These are phyloP conservation scores for Urochloa ruziziensis DNA, from an alignment of 176 grass and related monocot genomes.

Conservation along the genomic window DNA sequence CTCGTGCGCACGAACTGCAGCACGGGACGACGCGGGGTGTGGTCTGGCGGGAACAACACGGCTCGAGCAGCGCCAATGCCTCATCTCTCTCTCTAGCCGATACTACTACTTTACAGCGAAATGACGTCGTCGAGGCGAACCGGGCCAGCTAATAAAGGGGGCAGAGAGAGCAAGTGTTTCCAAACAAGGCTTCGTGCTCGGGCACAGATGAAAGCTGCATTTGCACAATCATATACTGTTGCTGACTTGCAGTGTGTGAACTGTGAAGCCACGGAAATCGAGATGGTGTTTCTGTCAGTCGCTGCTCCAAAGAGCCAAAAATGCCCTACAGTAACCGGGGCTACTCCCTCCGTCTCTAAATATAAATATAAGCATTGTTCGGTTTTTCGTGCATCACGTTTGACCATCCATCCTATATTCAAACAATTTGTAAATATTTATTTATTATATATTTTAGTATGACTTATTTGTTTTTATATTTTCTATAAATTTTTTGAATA, in stretches of 20 bases:
- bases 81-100: background rate
- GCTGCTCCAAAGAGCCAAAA: background rate
- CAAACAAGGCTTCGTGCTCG: background rate
- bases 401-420: no score
- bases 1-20: no score
- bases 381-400: no score
- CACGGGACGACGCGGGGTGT: background rate
- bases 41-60: constrained; percentile 23
- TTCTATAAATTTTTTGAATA: no score
- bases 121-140: background rate
- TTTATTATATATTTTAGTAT: no score
- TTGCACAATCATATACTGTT: constrained; percentile 13
- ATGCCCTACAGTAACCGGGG: background rate
- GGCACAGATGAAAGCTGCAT: background rate
- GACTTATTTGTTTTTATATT: no score
- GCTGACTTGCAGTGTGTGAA: background rate
- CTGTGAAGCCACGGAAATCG: background rate
- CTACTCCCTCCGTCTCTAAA: no score
- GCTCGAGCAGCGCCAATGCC: constrained; percentile 28
- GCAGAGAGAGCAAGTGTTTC: background rate
- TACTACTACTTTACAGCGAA: background rate
- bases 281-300: background rate
- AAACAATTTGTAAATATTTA: no score
- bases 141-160: background rate
- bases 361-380: no score